Conservation (phyloP, 2,329 filamentous ascomycete species). For the Phoma sp. region DNA sequence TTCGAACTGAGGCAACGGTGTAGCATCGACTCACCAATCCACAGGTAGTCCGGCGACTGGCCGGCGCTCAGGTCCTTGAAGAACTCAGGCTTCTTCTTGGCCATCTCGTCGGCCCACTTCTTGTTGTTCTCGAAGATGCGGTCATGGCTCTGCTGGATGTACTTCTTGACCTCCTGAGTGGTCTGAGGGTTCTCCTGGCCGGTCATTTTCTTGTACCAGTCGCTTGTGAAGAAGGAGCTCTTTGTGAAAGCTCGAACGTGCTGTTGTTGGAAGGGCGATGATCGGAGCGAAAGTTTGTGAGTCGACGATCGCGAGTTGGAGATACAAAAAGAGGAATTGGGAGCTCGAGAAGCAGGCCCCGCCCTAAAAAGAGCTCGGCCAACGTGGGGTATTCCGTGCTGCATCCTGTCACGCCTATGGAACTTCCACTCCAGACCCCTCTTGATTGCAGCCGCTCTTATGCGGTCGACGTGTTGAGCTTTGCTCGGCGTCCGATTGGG, state of each 20-base stretch:
- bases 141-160: constrained; percentile 69
- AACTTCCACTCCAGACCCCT: constrained; percentile 15
- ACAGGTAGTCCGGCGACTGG: constrained; percentile 72
- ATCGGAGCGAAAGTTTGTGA: constrained; percentile 9
- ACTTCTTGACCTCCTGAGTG: constrained; percentile 47
- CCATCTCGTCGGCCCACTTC: constrained; percentile 68
- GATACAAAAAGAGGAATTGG: constrained; percentile 4
- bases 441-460: constrained; percentile 24
- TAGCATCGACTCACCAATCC: constrained; percentile 43
- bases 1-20: background rate
- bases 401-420: constrained; percentile 23
- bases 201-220: constrained; percentile 30
- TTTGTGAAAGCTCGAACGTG: constrained; percentile 13
- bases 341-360: constrained; percentile 10
- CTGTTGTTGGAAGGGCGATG: constrained; percentile 7
- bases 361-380: constrained; percentile 22
- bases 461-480: constrained; percentile 28
- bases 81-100: constrained; percentile 65
- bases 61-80: constrained; percentile 69
- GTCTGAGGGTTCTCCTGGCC: constrained; percentile 23
- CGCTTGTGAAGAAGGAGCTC: constrained; percentile 17
- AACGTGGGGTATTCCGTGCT: constrained; percentile 31
- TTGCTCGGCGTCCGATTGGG: constrained; percentile 34
- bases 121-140: constrained; percentile 72
- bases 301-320: background rate